A percentile compares a stretch with the other conserved stretches of the same genome.
Evolutionary conservation across 768 basidiomycete species (phyloP).

Genomic region (Macrolepiota albuminosa): DNA sequence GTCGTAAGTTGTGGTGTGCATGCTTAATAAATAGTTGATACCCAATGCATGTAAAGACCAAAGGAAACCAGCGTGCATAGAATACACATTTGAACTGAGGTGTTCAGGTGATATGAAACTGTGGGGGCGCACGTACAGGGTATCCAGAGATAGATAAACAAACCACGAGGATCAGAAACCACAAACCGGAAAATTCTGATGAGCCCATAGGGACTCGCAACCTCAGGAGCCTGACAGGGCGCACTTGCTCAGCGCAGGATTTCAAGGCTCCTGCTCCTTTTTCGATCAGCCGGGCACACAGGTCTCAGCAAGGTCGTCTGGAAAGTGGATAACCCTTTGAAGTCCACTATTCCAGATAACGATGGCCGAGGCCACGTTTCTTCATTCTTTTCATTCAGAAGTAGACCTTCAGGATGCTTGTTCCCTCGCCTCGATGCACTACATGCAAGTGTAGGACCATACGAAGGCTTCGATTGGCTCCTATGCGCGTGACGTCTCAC

Average conservation of each 20-base stretch:
- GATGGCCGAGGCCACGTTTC: not conserved
- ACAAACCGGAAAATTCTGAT: not conserved
- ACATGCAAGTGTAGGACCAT: not conserved
- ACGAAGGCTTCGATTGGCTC: conserved; percentile 14
- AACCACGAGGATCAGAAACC: not conserved
- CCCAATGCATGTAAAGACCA: not conserved
- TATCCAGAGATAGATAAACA: not conserved
- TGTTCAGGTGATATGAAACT: not conserved
- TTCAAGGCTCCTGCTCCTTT: conserved; percentile 20
- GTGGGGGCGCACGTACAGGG: not conserved
- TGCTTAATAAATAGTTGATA: conserved; percentile 3
- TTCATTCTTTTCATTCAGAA: not conserved
- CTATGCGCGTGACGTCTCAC: not conserved
- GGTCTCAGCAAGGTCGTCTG: conserved; percentile 7
- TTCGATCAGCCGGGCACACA: conserved; percentile 8
- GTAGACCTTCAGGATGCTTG: not conserved
- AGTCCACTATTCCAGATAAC: not conserved
- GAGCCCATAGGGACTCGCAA: not conserved
- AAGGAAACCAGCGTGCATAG: not conserved
- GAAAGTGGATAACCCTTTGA: conserved; percentile 1
- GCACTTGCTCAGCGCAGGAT: not conserved
- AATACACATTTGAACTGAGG: not conserved
- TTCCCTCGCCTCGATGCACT: not conserved
- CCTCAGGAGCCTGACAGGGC: not conserved
- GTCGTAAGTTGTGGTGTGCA: not conserved